phyloP scores from a whole-genome alignment of 306 rosid species.

The Gillenia trifoliata region DNA sequence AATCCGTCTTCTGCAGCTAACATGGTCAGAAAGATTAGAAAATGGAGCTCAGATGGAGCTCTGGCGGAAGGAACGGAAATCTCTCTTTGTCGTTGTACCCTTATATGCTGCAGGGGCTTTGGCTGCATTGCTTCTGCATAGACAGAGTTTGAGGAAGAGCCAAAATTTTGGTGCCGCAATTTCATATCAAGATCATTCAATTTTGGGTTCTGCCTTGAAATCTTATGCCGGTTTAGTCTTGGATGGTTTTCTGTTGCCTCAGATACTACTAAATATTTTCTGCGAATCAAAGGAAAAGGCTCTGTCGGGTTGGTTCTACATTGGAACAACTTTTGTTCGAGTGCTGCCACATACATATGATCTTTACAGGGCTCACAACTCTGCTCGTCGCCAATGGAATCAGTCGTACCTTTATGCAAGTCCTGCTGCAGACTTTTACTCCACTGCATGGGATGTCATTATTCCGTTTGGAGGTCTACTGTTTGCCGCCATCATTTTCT shows the following conservation, averaged over 20 bases:
- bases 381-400: not conserved
- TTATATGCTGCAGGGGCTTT: not conserved
- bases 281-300: not conserved
- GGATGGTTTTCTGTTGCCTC: not conserved
- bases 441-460: constrained; percentile 42
- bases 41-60: constrained; percentile 11
- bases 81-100: constrained; percentile 23
- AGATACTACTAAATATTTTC: not conserved
- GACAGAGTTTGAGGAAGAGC: not conserved
- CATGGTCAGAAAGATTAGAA: constrained; percentile 41
- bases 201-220: not conserved
- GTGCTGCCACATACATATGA: constrained; percentile 48
- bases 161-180: constrained; percentile 29
- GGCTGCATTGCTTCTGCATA: not conserved
- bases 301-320: not conserved
- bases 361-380: constrained; percentile 27
- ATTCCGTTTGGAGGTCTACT: constrained; percentile 32
- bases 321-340: constrained; percentile 30
- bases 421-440: constrained; percentile 36
- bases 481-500: constrained; percentile 36
- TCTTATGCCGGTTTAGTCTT: not conserved
- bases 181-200: constrained; percentile 22
- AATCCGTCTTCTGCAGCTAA: constrained; percentile 33
- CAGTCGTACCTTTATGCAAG: constrained; percentile 34
- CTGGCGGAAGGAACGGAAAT: constrained; percentile 37